Evolutionary conservation across 1,139 yeast genomes (phyloP).

Genomic region (Suzukiozyma palmioleophila): DNA sequence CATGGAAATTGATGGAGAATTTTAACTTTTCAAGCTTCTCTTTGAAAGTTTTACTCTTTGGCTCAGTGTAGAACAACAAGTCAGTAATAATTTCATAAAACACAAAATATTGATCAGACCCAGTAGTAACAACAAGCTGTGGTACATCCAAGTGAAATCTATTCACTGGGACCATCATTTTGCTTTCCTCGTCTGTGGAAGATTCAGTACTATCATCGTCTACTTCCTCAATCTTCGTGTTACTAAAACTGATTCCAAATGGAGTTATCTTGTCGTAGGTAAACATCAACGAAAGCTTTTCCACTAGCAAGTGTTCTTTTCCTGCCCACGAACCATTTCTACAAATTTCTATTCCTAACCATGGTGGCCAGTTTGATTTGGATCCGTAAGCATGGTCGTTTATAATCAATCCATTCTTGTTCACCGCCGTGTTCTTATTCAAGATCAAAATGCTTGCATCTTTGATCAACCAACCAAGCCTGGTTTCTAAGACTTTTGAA

Average conservation of each 20-base stretch:
- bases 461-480: conserved; percentile 35
- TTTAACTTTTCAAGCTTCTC: conserved; percentile 37
- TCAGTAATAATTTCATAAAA: conserved; percentile 33
- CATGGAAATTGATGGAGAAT: conserved; percentile 41
- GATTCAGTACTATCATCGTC: conserved; percentile 7
- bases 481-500: conserved; percentile 27
- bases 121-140: conserved; percentile 34
- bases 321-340: conserved; percentile 35
- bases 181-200: background rate
- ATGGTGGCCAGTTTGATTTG: conserved; percentile 41
- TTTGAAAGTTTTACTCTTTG: conserved; percentile 31
- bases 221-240: conserved; percentile 8
- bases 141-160: conserved; percentile 38
- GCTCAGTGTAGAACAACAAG: conserved; percentile 40
- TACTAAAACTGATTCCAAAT: conserved; percentile 15
- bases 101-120: conserved; percentile 41
- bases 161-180: conserved; percentile 9
- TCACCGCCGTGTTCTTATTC: conserved; percentile 21
- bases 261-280: conserved; percentile 32
- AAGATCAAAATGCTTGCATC: conserved; percentile 41
- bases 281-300: conserved; percentile 35
- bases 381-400: conserved; percentile 35
- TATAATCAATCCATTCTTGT: conserved; percentile 15
- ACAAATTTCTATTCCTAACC: conserved; percentile 44
- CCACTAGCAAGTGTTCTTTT: conserved; percentile 31